Percentiles rank a stretch among this genome's conserved stretches.
These are phyloP conservation scores for Verticillium longisporum DNA, from an alignment of 2,329 filamentous ascomycete species.

Conservation along the genomic window DNA sequence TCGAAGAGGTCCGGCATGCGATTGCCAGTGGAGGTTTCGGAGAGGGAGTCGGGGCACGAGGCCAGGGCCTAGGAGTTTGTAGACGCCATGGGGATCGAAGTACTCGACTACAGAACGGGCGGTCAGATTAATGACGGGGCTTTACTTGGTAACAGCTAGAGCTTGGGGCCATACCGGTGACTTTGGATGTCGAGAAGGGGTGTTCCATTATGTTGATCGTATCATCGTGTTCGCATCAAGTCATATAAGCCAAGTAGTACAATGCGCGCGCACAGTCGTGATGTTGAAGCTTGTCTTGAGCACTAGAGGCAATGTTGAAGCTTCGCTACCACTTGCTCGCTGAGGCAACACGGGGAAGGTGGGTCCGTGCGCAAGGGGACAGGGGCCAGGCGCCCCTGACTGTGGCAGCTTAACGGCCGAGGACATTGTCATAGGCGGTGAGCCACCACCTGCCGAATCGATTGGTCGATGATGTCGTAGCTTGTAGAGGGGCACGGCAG, in stretches of 20 bases:
- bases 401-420: too few species aligned
- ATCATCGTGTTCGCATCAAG: constrained; percentile 1
- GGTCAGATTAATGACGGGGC: constrained; percentile 1
- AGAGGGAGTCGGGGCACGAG: constrained; percentile 75
- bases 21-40: constrained; percentile 94
- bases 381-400: too few species aligned
- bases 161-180: constrained; percentile 52
- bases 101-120: constrained; percentile 67
- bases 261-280: constrained; percentile 12
- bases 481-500: constrained; percentile 15
- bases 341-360: background rate
- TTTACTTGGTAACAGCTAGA: background rate
- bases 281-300: background rate
- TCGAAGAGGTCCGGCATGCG: constrained; percentile 79
- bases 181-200: constrained; percentile 66
- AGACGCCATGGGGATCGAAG: constrained; percentile 86
- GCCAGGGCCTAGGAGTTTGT: constrained; percentile 71
- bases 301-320: background rate
- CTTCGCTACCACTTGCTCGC: background rate
- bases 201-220: constrained; percentile 51
- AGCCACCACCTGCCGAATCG: background rate
- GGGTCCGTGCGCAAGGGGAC: too few species aligned
- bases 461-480: constrained; percentile 5
- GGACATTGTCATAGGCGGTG: constrained; percentile 2
- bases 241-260: constrained; percentile 20